Evolutionary conservation across 2,329 filamentous ascomycete species (phyloP), one percentile per base, ranked within the genome.

Genomic region (Neobulgaria alba): DNA sequence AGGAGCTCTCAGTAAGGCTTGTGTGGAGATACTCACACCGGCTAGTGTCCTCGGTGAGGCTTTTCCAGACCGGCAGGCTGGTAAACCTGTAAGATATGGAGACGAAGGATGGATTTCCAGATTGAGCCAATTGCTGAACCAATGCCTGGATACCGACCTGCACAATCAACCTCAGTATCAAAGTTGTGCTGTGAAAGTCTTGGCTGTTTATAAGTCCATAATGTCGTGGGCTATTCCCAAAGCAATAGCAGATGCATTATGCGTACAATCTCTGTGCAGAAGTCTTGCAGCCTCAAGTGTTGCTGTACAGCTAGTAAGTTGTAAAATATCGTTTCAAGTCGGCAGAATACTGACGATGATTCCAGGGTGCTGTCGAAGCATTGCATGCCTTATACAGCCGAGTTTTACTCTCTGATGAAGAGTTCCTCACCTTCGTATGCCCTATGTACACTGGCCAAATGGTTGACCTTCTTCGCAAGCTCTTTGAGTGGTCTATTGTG

Each of bases 21-120:
- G 92, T 56, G 85, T 96, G 47, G 92, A 96, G 61, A 88, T 96
- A 47, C 93, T 95, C 61, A 94, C 89, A 0, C 87, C 92, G 1
- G 71, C 77, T 17, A 66, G 70, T 1, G 80, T 95, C 15, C 76
- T 95, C 41, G 65, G 76, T 47, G 82, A 93, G 49, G 72, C 82
- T 17, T 86, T 88, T 55, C 82, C 85, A 9, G 79, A 82, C 53
- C 73, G 87, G 51, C 80, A 86, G 49, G 61, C 49, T 41, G 55
- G 53, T n/a, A 69, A 73, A 29, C 75, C 73, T 34, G 77, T 94
- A 41, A 79, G 90, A 29, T 83, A 68, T 58, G 87, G 84, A 10
- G 70, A 81, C 30, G 85, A 95, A 51, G 93, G 92, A 14, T 98
- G 92, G 92, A 70, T 96, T 21, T 70, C 73, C 40, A 79, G 90